A percentile compares a stretch with the other conserved stretches of the same genome.
These are phyloP conservation scores for Casuarina cunninghamiana DNA, from an alignment of 306 rosid species.

Conservation along the genomic window DNA sequence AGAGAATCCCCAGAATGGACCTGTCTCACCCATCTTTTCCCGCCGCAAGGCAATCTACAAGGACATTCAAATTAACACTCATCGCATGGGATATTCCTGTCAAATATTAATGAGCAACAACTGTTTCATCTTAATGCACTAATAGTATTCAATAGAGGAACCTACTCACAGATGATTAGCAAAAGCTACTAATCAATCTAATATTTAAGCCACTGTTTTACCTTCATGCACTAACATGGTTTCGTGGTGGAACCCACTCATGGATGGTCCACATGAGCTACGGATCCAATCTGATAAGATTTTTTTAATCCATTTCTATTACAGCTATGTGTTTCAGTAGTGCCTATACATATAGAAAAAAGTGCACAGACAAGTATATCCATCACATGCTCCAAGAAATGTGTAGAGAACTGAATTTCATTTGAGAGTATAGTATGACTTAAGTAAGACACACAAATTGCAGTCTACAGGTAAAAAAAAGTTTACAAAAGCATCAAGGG, in stretches of 20 bases:
- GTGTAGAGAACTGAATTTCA: neutral
- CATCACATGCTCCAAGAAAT: neutral
- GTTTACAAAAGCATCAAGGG: neutral
- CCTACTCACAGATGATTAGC: neutral
- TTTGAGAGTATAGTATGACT: neutral
- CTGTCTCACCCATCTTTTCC: conserved; percentile 58
- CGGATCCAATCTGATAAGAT: neutral
- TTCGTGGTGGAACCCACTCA: neutral
- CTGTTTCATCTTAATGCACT: neutral
- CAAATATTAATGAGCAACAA: conserved; percentile 1
- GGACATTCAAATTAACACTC: conserved; percentile 7
- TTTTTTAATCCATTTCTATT: neutral
- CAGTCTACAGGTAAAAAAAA: neutral
- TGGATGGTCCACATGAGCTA: neutral
- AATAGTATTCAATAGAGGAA: neutral
- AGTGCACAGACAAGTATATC: neutral
- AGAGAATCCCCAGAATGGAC: conserved; percentile 68
- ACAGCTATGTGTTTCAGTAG: neutral
- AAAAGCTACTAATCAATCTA: neutral
- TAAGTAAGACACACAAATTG: neutral
- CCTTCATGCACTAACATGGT: neutral
- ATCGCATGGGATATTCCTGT: conserved; percentile 5
- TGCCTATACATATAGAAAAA: neutral
- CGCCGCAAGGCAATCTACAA: conserved; percentile 57
- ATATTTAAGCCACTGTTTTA: neutral